Conservation (phyloP, 495 filamentous ascomycete species). For the Penicillium antarcticum region DNA sequence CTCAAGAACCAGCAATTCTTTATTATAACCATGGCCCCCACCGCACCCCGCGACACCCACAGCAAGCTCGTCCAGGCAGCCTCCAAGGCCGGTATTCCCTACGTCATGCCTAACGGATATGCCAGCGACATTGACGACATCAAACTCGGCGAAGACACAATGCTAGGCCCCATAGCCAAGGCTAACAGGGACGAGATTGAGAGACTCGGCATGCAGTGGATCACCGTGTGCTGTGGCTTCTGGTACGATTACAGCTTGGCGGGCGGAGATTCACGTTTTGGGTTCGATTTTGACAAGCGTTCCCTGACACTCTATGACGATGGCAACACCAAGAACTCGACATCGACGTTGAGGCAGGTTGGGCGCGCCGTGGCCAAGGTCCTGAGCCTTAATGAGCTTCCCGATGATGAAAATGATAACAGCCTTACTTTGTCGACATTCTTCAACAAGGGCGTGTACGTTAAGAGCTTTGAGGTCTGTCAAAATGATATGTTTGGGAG, state of each 20-base stretch:
- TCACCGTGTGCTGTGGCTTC: constrained; percentile 47
- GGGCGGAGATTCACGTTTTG: constrained; percentile 28
- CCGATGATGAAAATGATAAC: constrained; percentile 44
- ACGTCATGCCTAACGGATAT: constrained; percentile 61
- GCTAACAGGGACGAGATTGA: constrained; percentile 36
- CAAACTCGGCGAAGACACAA: constrained; percentile 14
- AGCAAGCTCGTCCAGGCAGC: constrained; percentile 57
- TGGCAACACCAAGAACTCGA: constrained; percentile 37
- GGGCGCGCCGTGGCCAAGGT: constrained; percentile 46
- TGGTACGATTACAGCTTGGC: constrained; percentile 55
- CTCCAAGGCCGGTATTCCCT: constrained; percentile 56
- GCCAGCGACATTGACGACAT: constrained; percentile 34
- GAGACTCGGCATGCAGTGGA: constrained; percentile 45
- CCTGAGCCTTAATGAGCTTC: constrained; percentile 42
- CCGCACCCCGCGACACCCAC: constrained; percentile 44
- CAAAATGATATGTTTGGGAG: constrained; percentile 55
- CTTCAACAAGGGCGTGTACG: constrained; percentile 40
- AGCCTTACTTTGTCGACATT: constrained; percentile 32
- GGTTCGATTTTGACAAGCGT: constrained; percentile 47
- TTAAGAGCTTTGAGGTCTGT: constrained; percentile 46
- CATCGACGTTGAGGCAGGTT: constrained; percentile 43
- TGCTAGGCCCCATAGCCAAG: constrained; percentile 14
- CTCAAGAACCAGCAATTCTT: constrained; percentile 55
- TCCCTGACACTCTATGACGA: constrained; percentile 49
- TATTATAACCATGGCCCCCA: constrained; percentile 55